phyloP scores from a whole-genome alignment of 2,329 filamentous ascomycete genomes.

The Chaetomiaceae sp. region DNA sequence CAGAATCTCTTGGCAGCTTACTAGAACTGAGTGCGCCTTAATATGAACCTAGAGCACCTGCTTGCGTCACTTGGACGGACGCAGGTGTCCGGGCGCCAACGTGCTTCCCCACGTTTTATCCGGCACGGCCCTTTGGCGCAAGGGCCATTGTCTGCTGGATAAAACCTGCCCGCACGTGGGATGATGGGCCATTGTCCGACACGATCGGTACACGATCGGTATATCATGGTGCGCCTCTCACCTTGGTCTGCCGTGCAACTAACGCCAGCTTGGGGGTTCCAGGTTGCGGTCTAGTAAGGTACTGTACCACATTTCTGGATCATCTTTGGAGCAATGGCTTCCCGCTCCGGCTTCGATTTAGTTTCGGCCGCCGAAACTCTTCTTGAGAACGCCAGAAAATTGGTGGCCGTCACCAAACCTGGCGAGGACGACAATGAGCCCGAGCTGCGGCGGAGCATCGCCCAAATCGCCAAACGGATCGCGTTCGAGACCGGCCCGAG shows the following conservation, averaged over 20 bases:
- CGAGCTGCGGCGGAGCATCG: conserved; percentile 13
- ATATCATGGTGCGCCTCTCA: no score
- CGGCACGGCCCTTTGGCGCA: background rate
- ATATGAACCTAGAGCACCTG: no score
- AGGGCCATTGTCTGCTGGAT: background rate
- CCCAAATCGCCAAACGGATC: conserved; percentile 18
- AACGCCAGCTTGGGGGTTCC: no score
- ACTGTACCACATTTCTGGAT: no score
- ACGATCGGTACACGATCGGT: no score
- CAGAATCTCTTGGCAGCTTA: no score
- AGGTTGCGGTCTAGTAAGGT: no score
- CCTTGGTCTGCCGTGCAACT: background rate
- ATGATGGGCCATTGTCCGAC: no score
- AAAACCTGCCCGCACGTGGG: background rate
- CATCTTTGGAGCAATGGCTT: conserved; percentile 7
- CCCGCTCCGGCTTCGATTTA: conserved; percentile 11
- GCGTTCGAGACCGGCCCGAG: conserved; percentile 17
- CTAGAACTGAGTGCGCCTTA: no score
- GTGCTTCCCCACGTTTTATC: conserved; percentile 7
- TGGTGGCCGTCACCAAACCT: background rate
- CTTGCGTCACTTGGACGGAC: no score
- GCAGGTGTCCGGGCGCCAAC: background rate
- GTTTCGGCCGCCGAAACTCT: conserved; percentile 20
- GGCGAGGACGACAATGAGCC: conserved; percentile 3
- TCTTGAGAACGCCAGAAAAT: conserved; percentile 19